Base-by-base conservation (phyloP, 495 filamentous ascomycete species). In the Penicillium coffeae region DNA sequence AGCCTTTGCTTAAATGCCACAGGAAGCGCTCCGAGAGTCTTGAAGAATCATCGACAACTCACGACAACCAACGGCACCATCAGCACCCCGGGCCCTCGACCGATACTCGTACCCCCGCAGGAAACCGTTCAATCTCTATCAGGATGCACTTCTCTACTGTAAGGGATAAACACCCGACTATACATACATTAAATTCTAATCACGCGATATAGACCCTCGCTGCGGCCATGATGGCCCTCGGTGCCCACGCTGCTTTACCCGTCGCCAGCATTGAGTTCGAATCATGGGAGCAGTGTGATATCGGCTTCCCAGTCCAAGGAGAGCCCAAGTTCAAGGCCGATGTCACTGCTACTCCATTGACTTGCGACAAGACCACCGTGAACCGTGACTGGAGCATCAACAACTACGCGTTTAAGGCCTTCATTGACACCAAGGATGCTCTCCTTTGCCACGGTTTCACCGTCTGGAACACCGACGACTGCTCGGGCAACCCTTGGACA, bases 311-410 rank as follows among this genome's bases (percentile, higher is more conserved):
- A 2, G 54, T 47, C 8, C 2, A 16, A 3, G 58, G 58, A 30
- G 30, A 53, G 41, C 49, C 60, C 30, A 58, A 54, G 49, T 52
- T 42, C 42, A 40, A 43, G 40, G 52, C 41, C 1, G 18, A 40
- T 8, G 27, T 56, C 18, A 50, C 40, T 10, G 47, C 49, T 1
- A 63, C 57, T n/a, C 48, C 57, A 1, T 20, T 45, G 15, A 58
- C 60, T 16, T 63, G 60, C 21, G 60, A 58, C 37, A 58, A 61
- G 49, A 48, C 58, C 22, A 30, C 51, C 3, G 49, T 63, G 36
- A 52, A 58, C 58, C 51, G 42, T 18, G 51, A 63, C 44, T 63
- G 60, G 60, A 50, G 42, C 45, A 50, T 63, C 47, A 47, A 63
- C 47, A 45, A 52, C 52, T 63, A 50, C 35, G 44, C 60, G 15